phyloP scores from a whole-genome alignment of 441 rosid species.

The Flueggea neowawraea region DNA sequence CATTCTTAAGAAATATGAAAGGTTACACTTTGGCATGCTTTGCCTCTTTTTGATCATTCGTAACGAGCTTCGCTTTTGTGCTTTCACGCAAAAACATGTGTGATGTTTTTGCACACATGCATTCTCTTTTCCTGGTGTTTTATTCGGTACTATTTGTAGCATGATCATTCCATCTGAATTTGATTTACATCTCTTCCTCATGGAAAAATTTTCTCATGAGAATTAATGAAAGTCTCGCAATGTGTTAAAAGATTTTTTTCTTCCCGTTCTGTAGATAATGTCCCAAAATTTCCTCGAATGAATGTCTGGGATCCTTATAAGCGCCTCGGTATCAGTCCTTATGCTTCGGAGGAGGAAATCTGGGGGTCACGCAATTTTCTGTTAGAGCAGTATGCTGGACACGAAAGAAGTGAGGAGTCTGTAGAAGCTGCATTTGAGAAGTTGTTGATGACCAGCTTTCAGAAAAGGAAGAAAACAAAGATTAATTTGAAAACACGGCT shows the following conservation, averaged over 20 bases:
- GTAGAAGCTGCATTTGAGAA: conserved; percentile 95
- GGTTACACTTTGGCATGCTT: too few relatives aligned
- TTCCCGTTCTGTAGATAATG: conserved; percentile 38
- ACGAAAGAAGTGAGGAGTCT: conserved; percentile 90
- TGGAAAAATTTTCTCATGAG: too few relatives aligned
- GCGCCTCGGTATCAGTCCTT: conserved; percentile 69
- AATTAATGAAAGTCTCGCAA: too few relatives aligned
- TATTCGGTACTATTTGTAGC: too few relatives aligned
- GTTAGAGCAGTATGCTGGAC: conserved; percentile 79
- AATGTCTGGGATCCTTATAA: conserved; percentile 89
- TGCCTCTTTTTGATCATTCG: too few relatives aligned
- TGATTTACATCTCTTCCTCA: too few relatives aligned
- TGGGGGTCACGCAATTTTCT: conserved; percentile 98
- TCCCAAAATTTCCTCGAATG: conserved; percentile 57
- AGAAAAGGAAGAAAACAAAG: conserved; percentile 69
- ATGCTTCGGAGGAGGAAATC: conserved; percentile 91
- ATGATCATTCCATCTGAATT: too few relatives aligned
- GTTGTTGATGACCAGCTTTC: conserved; percentile 77
- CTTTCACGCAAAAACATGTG: too few relatives aligned
- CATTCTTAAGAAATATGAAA: too few relatives aligned
- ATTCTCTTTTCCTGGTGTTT: background rate
- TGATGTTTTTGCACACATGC: background rate
- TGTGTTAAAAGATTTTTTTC: background rate
- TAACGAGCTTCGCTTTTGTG: too few relatives aligned
- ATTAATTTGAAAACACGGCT: conserved; percentile 77